These are phyloP conservation scores for Candida sp. DNA, from an alignment of 1,139 yeast genomes.

Conservation along the genomic window DNA sequence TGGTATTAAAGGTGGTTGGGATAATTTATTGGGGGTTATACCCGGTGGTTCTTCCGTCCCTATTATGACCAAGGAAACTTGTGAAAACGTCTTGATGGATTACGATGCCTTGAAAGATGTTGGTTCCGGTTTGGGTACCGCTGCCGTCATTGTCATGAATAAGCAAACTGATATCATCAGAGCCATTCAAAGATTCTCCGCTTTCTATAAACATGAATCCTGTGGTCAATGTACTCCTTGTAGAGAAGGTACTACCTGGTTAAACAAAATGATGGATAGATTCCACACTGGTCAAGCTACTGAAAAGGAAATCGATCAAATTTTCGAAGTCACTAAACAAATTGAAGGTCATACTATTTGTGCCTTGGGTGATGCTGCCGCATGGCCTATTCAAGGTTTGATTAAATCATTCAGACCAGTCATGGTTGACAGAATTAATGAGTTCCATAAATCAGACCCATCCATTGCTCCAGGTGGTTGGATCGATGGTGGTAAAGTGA, in stretches of 20 bases:
- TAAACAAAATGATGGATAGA: slow-evolving; percentile 80
- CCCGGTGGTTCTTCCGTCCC: slow-evolving; percentile 93
- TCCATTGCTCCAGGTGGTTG: slow-evolving; percentile 72
- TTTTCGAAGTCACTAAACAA: slow-evolving; percentile 76
- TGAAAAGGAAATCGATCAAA: slow-evolving; percentile 77
- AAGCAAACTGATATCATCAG: slow-evolving; percentile 79
- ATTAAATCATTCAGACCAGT: slow-evolving; percentile 80
- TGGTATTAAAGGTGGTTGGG: slow-evolving; percentile 91
- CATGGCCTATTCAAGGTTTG: slow-evolving; percentile 90
- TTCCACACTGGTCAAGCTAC: slow-evolving; percentile 75
- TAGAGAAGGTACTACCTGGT: slow-evolving; percentile 91
- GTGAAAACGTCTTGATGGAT: slow-evolving; percentile 77
- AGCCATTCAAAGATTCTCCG: slow-evolving; percentile 79
- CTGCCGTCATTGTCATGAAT: slow-evolving; percentile 89
- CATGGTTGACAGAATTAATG: slow-evolving; percentile 67
- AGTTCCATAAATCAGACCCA: slow-evolving; percentile 37
- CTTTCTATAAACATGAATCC: slow-evolving; percentile 85
- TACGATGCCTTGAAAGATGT: slow-evolving; percentile 81
- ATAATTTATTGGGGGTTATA: slow-evolving; percentile 76
- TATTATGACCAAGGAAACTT: slow-evolving; percentile 61
- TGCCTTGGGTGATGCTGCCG: slow-evolving; percentile 90
- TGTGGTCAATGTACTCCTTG: slow-evolving; percentile 96
- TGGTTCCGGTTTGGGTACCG: slow-evolving; percentile 87
- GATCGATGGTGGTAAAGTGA: slow-evolving; percentile 59
- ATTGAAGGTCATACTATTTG: slow-evolving; percentile 90